These are phyloP conservation scores for Tricholoma sp. DNA, from an alignment of 768 basidiomycete species.

Conservation along the genomic window DNA sequence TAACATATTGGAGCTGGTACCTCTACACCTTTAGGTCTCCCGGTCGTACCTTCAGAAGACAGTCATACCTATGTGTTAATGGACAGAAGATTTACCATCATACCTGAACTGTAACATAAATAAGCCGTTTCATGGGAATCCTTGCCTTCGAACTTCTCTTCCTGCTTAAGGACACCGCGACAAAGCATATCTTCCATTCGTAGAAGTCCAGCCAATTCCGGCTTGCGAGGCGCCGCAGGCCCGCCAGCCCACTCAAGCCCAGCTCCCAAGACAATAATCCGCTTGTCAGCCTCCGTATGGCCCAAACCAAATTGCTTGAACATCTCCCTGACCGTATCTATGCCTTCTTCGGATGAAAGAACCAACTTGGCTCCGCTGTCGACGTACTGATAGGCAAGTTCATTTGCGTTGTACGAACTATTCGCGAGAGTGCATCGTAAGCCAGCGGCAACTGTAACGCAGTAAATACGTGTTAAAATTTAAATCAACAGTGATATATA, in stretches of 20 bases:
- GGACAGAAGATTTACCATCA: neutral
- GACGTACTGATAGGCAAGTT: conserved; percentile 66
- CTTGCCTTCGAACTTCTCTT: conserved; percentile 51
- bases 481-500: neutral
- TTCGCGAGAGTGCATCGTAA: conserved; percentile 70
- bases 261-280: conserved; percentile 54
- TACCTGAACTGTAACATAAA: conserved; percentile 54
- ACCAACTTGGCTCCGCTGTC: conserved; percentile 63
- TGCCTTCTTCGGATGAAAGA: conserved; percentile 58
- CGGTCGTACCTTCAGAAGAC: conserved; percentile 58
- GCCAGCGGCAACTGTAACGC: conserved; percentile 50
- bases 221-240: conserved; percentile 20
- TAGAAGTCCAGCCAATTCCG: conserved; percentile 28
- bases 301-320: conserved; percentile 45
- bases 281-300: conserved; percentile 40
- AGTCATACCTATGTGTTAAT: neutral
- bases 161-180: conserved; percentile 41
- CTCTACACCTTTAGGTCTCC: conserved; percentile 69
- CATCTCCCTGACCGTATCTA: conserved; percentile 52
- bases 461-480: conserved; percentile 2
- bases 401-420: conserved; percentile 58
- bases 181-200: conserved; percentile 46
- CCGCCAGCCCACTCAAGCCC: conserved; percentile 43
- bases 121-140: conserved; percentile 54
- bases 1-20: conserved; percentile 19